A percentile compares a stretch with the other conserved stretches of the same genome.
These are phyloP conservation scores for Colletotrichum cordylinicola DNA, from an alignment of 2,329 filamentous ascomycete genomes.

Conservation along the genomic window DNA sequence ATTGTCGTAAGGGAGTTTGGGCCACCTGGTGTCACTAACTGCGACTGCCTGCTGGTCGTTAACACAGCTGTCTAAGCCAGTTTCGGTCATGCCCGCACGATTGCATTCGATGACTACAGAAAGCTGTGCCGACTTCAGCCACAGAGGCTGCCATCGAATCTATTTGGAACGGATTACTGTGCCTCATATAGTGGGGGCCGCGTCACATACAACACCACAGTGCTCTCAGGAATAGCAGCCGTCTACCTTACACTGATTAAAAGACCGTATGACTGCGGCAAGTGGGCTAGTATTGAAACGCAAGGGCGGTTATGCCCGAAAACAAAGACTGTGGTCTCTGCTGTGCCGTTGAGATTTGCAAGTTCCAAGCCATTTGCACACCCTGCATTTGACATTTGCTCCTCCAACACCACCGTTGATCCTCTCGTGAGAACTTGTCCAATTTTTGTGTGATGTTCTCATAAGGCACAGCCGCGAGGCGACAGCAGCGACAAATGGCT, in stretches of 20 bases:
- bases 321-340: not conserved
- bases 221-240: not conserved
- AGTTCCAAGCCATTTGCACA: not conserved
- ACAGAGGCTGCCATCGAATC: not conserved
- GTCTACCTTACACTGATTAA: not conserved
- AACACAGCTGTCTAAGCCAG: not conserved
- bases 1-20: not conserved
- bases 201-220: not conserved
- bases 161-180: not conserved
- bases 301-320: not conserved
- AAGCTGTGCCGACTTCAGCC: not conserved
- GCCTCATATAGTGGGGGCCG: not conserved
- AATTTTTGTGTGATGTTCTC: not conserved
- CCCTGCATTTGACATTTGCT: not conserved
- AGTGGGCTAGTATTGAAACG: not conserved
- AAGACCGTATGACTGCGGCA: not conserved
- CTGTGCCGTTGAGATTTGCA: not conserved
- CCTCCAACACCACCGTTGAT: not conserved
- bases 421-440: not conserved
- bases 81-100: not conserved
- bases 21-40: not conserved
- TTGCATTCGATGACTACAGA: not conserved
- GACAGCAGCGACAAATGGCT: not conserved
- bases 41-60: not conserved
- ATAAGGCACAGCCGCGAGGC: not conserved